Evolutionary conservation across 768 basidiomycete species (phyloP), one percentile per base, ranked within the genome.

Genomic region (Termitomyces eurrhizus): DNA sequence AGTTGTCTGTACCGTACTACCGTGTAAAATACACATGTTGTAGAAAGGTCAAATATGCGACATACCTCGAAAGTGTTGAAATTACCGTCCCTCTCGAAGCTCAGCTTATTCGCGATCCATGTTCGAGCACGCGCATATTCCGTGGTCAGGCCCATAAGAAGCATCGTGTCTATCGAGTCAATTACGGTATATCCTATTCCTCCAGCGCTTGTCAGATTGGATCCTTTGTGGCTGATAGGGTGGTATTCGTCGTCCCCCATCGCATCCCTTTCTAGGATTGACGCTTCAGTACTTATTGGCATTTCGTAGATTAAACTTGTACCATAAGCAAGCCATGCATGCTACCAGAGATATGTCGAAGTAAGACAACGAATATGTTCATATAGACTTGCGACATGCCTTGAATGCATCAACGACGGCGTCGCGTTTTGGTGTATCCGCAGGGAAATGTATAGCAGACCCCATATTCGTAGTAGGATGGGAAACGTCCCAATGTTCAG

Each of bases 201-300:
- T 41, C 92, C 93, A 2, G 85, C 87, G 5, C 74, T 65, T 0
- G 90, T 89, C 33, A 98, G 79, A 71, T 98, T 94, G 9, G 84
- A 82, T 4, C 95, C 95, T 32, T 73, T 75, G 52, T 80, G 80
- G 56, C 82, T 82, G 26, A 98, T 80, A 0, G 95, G 95, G 67
- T 96, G 93, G 67, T 93, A 97, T 72, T 96, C 92, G 75, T 97
- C 94, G 58, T 82, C 82, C 1, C 95, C 95, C 85, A 93, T 94
- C 2, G 95, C 95, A 70, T 97, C 87, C 50, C 85, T 77, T 75
- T 94, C 93, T 94, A 75, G 48, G 33, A 53, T 6, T 52, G 52
- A 67, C 54, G 35, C 35, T 44, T 60, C 57, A 66, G 58, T 33
- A 45, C 18, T n/a, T 32, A 6, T 29, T 60, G 52, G 33, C 8